Conservation (phyloP, 805 yeast genomes). For the Dipodascus albidus region DNA sequence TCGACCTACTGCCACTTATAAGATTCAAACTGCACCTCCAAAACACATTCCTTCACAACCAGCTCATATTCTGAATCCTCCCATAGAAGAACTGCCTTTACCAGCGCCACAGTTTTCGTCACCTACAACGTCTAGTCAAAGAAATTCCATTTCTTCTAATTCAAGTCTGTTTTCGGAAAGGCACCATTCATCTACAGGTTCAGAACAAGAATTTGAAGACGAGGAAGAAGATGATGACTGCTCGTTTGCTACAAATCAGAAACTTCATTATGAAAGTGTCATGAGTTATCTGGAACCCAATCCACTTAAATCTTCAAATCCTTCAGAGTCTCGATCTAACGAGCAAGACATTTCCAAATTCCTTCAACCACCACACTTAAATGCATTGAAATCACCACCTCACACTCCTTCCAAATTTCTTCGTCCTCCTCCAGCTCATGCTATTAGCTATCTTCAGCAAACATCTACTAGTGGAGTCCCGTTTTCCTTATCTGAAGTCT, state of each 20-base stretch:
- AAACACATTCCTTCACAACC: slow-evolving; percentile 1
- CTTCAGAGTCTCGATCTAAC: not conserved
- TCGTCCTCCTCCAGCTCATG: not conserved
- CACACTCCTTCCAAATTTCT: not conserved
- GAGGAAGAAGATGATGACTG: not conserved
- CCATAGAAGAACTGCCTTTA: not conserved
- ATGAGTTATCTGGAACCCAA: not conserved
- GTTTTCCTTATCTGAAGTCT: not conserved
- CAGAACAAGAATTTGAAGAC: not conserved
- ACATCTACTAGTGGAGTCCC: not conserved
- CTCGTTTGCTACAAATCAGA: not conserved
- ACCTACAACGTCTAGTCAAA: not conserved
- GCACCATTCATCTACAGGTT: not conserved
- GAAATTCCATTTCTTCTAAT: not conserved
- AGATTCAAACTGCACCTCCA: not conserved
- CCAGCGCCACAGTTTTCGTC: not conserved
- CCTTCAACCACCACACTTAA: not conserved
- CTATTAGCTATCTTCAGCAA: not conserved
- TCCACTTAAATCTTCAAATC: not conserved
- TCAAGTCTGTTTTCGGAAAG: not conserved
- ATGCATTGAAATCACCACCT: not conserved
- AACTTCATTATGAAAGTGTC: not conserved
- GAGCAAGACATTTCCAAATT: not conserved
- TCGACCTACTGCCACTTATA: not conserved
- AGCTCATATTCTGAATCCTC: not conserved